Evolutionary conservation across 2,329 filamentous ascomycete genomes (phyloP), one percentile per base, ranked within the genome.

Genomic region (Aspergillus pseudotamarii): DNA sequence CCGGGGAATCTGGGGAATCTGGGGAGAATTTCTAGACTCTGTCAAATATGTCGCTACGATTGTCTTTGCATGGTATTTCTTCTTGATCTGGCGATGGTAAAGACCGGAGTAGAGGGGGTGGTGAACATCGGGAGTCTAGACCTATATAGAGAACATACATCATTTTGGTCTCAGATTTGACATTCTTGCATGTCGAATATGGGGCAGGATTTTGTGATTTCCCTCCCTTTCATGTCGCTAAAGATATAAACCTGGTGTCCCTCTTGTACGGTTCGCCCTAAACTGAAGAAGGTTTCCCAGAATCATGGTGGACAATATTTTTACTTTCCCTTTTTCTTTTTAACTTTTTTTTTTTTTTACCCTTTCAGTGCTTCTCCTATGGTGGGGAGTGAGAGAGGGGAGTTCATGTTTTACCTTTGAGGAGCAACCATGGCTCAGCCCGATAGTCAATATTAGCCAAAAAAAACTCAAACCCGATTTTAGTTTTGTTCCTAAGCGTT

Each of bases 81-180:
- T 88, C 79, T 78, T 94, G 69, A 82, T 89, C 61, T 87, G 85
- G 79, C 83, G 83, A 71, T 89, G 89, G 66, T 92, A 73, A 38
- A 41, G 16, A 4, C 14, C 10, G 28, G 48, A 6, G 21, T 21
- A 8, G 9, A 28, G 16, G 23, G 14, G 14, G 16, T 3, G 12
- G 16, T 28, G 4, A 14, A 16, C 14, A 14, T 6, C 12, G 9
- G 9, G 10, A 9, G 34, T 28, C 5, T 30, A 16, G 14, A 16
- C 23, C 32, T 55, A 34, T 55, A 55, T 10, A 55, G 38, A 55
- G 5, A 26, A 12, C 26, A 16, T 3, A 14, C 32, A 21, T 32
- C 28, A 23, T 1, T 6, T 51, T 10, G 21, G 26, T 32, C 21
- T 51, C 23, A 12, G 16, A 16, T 16, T 36, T 16, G 14, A 16